These are phyloP conservation scores for Saururus chinensis DNA, from an alignment of 164 flowering plant species.

Conservation along the genomic window DNA sequence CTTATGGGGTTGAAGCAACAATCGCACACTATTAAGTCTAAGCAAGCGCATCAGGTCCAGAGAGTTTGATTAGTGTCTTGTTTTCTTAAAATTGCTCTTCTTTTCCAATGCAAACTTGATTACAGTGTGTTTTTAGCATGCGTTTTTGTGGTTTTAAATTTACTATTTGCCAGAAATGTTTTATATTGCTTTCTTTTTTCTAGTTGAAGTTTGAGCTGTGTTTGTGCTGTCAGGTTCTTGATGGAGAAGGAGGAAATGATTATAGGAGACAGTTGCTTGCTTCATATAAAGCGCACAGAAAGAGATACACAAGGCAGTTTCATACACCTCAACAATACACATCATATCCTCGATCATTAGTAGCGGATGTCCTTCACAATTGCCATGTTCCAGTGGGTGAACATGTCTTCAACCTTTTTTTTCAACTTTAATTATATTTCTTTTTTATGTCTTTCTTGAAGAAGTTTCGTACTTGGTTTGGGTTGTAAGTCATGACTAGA, in stretches of 20 bases:
- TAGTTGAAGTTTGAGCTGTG: background rate
- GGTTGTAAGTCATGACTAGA: background rate
- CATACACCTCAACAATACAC: conserved; percentile 12
- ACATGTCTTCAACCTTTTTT: conserved; percentile 2
- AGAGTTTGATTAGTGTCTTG: background rate
- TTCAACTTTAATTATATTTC: background rate
- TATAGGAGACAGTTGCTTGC: conserved; percentile 66
- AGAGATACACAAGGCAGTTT: conserved; percentile 25
- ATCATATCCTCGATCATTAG: conserved; percentile 14
- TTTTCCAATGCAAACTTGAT: background rate
- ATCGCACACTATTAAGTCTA: background rate
- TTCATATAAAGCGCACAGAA: conserved; percentile 84
- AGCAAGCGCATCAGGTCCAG: background rate
- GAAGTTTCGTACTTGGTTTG: background rate
- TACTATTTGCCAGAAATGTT: background rate
- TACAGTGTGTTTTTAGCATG: background rate
- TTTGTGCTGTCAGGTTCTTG: conserved; percentile 53
- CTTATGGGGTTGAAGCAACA: background rate
- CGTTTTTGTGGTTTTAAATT: background rate
- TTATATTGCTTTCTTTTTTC: background rate
- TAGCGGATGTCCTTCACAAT: conserved; percentile 41
- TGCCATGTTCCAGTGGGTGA: conserved; percentile 84
- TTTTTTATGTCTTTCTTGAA: background rate
- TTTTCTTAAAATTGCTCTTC: background rate
- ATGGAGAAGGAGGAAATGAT: conserved; percentile 77